Evolutionary conservation across 2,329 filamentous ascomycete genomes (phyloP).

Genomic region (Calonectria hongkongensis): DNA sequence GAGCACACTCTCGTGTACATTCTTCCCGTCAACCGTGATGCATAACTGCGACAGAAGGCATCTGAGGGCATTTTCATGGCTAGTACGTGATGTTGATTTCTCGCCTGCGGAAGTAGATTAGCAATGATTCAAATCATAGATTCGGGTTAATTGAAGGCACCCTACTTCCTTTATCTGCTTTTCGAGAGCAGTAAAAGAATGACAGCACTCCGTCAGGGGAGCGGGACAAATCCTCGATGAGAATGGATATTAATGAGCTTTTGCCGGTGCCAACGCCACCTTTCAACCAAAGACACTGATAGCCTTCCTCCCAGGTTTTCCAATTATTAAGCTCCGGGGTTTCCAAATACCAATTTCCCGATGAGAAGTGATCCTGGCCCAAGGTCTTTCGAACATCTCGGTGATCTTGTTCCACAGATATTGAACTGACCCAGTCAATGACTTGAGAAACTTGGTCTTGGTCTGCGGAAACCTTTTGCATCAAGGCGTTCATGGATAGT

Average conservation of each 20-base stretch:
- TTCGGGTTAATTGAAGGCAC: neutral
- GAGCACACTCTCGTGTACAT: neutral
- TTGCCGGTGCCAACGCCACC: neutral
- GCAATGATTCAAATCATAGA: too few species aligned
- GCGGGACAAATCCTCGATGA: neutral
- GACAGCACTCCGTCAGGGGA: neutral
- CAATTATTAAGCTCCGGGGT: neutral
- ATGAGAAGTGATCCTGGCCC: neutral
- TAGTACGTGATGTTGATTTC: neutral
- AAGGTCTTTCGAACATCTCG: neutral
- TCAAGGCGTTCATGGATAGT: neutral
- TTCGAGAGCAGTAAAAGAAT: slow-evolving; percentile 1
- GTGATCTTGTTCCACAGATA: neutral
- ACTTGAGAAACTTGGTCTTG: neutral
- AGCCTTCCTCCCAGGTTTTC: neutral
- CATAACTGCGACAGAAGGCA: neutral
- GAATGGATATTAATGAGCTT: neutral
- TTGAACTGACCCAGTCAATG: neutral
- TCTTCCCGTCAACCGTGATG: neutral
- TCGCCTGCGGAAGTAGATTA: neutral
- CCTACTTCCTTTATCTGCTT: neutral
- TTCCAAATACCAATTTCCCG: neutral
- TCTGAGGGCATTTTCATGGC: neutral
- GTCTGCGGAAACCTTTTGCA: neutral
- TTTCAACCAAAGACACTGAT: slow-evolving; percentile 1